Evolutionary conservation across 2,329 filamentous ascomycete species (phyloP).

Genomic region (Alternaria hordeiaustralica): DNA sequence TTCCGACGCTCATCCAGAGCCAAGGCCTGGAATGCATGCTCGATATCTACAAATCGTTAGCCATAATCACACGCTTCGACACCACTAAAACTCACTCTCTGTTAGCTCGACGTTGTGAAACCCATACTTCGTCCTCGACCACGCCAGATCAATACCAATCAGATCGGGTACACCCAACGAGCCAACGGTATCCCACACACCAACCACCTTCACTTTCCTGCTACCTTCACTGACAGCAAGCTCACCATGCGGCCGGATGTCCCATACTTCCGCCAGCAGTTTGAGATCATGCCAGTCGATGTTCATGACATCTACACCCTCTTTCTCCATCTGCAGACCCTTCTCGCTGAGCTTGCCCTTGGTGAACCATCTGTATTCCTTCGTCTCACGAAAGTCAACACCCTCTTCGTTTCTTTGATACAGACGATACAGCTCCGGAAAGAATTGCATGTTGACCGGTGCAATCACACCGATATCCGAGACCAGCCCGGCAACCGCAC

Average conservation of each 20-base stretch:
- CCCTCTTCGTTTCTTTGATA: slow-evolving; percentile 41
- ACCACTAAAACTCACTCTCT: slow-evolving; percentile 32
- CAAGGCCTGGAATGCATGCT: slow-evolving; percentile 63
- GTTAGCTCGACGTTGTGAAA: slow-evolving; percentile 46
- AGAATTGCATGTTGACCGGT: slow-evolving; percentile 51
- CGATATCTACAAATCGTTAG: slow-evolving; percentile 49
- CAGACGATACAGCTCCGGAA: slow-evolving; percentile 53
- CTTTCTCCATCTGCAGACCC: slow-evolving; percentile 22
- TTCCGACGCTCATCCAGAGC: slow-evolving; percentile 61
- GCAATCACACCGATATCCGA: slow-evolving; percentile 56
- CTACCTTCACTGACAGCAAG: slow-evolving; percentile 28
- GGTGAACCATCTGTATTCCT: slow-evolving; percentile 39
- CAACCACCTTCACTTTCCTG: slow-evolving; percentile 51
- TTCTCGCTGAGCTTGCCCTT: slow-evolving; percentile 45
- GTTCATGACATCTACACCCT: slow-evolving; percentile 14
- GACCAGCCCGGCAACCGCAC: slow-evolving; percentile 52
- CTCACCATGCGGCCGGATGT: slow-evolving; percentile 43
- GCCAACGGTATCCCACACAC: slow-evolving; percentile 59
- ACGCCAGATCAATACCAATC: slow-evolving; percentile 30
- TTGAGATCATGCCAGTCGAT: slow-evolving; percentile 27
- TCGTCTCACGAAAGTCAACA: slow-evolving; percentile 31
- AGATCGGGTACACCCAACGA: slow-evolving; percentile 55
- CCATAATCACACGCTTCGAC: slow-evolving; percentile 1
- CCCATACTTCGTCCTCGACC: slow-evolving; percentile 31
- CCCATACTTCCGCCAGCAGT: slow-evolving; percentile 36